phyloP scores from a whole-genome alignment of 768 basidiomycete genomes.

The Suillus hirtellus region DNA sequence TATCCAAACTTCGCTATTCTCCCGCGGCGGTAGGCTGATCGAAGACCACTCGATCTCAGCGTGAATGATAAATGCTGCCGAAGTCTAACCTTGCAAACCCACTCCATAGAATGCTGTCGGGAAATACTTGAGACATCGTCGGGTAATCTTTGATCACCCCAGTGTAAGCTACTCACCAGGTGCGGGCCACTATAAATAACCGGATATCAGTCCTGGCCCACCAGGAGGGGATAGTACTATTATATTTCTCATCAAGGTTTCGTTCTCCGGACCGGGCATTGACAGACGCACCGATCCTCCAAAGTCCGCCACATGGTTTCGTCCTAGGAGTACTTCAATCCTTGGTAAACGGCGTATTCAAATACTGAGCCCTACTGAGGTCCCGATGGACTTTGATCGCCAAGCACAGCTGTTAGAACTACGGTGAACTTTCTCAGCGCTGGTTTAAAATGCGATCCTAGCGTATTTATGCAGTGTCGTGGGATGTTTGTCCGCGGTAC shows the following conservation, averaged over 20 bases:
- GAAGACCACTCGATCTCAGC: slow-evolving; percentile 24
- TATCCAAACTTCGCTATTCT: slow-evolving; percentile 14
- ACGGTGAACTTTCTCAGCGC: neutral
- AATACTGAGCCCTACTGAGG: neutral
- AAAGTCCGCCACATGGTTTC: neutral
- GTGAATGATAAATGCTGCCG: slow-evolving; percentile 10
- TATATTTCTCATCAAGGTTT: neutral
- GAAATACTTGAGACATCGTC: slow-evolving; percentile 3
- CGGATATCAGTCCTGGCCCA: slow-evolving; percentile 20
- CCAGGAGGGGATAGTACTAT: neutral
- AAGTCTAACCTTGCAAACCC: slow-evolving; percentile 6
- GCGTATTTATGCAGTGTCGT: neutral
- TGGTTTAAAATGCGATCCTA: neutral
- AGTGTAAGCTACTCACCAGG: slow-evolving; percentile 5
- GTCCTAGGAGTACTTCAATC: neutral
- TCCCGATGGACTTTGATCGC: neutral
- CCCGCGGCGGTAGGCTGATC: slow-evolving; percentile 35
- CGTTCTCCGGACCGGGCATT: neutral
- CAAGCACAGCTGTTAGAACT: slow-evolving; percentile 1
- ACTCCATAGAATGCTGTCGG: neutral
- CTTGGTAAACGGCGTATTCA: neutral
- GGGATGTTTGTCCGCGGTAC: neutral
- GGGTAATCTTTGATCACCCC: neutral
- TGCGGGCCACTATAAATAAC: slow-evolving; percentile 20
- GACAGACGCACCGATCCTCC: neutral